Conservation (phyloP, 768 basidiomycete species). For the Naganishia vaughanmartiniae region DNA sequence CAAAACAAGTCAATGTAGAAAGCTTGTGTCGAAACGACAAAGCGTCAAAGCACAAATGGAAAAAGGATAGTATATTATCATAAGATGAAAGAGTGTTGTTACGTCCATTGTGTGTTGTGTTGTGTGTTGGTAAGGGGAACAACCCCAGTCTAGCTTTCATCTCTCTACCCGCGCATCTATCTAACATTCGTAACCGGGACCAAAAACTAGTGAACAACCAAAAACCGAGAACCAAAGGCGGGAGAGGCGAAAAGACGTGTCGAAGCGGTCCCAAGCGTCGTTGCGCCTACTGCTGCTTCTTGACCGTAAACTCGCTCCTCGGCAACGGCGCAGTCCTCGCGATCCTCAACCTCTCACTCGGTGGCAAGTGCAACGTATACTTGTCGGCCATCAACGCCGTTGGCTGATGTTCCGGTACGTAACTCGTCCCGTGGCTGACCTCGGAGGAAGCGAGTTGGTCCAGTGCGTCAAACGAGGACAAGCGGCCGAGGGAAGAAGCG, state of each 20-base stretch:
- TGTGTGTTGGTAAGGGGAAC: too few relatives aligned
- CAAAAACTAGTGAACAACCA: too few relatives aligned
- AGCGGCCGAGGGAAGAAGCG: constrained; percentile 33
- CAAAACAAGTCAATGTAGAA: too few relatives aligned
- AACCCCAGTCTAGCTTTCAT: neutral
- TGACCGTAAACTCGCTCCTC: constrained; percentile 36
- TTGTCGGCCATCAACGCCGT: constrained; percentile 53
- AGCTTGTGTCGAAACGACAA: too few relatives aligned
- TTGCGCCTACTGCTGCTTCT: constrained; percentile 4
- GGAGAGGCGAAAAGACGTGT: too few relatives aligned
- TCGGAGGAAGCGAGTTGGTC: constrained; percentile 42
- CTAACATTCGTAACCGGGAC: too few relatives aligned
- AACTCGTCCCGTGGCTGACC: constrained; percentile 28
- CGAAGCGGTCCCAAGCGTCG: too few relatives aligned
- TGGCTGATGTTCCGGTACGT: constrained; percentile 57
- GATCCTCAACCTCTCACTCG: constrained; percentile 69
- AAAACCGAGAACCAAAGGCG: too few relatives aligned
- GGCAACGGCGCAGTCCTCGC: constrained; percentile 50
- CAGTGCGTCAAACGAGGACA: constrained; percentile 32
- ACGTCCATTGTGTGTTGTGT: constrained; percentile 1
- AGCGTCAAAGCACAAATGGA: too few relatives aligned
- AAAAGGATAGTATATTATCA: neutral
- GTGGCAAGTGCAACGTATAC: constrained; percentile 59
- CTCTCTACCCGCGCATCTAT: too few relatives aligned
- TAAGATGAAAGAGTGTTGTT: neutral